A percentile compares a stretch with the other conserved stretches of the same genome.
Evolutionary conservation across 805 yeast species (phyloP).

Genomic region (Dipodascopsis tothii): DNA sequence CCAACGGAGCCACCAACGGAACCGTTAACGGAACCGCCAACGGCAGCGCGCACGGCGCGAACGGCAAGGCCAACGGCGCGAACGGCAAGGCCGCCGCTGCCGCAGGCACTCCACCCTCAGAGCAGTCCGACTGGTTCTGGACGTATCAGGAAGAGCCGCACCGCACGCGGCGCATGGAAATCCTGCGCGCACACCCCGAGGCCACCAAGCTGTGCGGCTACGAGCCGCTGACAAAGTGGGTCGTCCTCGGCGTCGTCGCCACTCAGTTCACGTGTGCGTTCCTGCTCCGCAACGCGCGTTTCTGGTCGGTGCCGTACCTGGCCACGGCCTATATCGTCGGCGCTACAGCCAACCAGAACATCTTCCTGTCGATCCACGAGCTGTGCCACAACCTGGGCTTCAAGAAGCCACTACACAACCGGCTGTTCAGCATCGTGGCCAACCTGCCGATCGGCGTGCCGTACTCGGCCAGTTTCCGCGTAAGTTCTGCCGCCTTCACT

Average conservation of each 20-base stretch:
- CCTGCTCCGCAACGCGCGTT: constrained; percentile 47
- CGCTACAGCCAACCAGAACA: constrained; percentile 77
- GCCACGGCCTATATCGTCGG: constrained; percentile 69
- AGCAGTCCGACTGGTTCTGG: constrained; percentile 61
- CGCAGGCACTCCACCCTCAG: too few relatives aligned
- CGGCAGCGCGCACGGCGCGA: too few relatives aligned
- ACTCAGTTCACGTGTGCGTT: constrained; percentile 64
- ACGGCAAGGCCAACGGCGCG: too few relatives aligned
- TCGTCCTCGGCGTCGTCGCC: constrained; percentile 55
- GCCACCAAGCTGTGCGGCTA: constrained; percentile 70
- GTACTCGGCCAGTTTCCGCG: constrained; percentile 72
- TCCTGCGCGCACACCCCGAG: constrained; percentile 68
- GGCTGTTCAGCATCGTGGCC: constrained; percentile 65
- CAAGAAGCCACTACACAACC: constrained; percentile 68
- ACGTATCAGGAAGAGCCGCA: constrained; percentile 79
- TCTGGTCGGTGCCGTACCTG: constrained; percentile 49
- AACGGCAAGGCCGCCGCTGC: too few relatives aligned
- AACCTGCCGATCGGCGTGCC: constrained; percentile 88
- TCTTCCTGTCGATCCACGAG: constrained; percentile 84
- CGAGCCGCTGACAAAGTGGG: constrained; percentile 79
- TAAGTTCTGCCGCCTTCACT: constrained; percentile 5
- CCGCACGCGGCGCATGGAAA: constrained; percentile 60
- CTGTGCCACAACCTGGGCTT: constrained; percentile 77
- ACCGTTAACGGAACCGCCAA: too few relatives aligned
- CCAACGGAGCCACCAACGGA: too few relatives aligned